These are phyloP conservation scores for Penicillium ochrochloron DNA, from an alignment of 495 filamentous ascomycete genomes.

Conservation along the genomic window DNA sequence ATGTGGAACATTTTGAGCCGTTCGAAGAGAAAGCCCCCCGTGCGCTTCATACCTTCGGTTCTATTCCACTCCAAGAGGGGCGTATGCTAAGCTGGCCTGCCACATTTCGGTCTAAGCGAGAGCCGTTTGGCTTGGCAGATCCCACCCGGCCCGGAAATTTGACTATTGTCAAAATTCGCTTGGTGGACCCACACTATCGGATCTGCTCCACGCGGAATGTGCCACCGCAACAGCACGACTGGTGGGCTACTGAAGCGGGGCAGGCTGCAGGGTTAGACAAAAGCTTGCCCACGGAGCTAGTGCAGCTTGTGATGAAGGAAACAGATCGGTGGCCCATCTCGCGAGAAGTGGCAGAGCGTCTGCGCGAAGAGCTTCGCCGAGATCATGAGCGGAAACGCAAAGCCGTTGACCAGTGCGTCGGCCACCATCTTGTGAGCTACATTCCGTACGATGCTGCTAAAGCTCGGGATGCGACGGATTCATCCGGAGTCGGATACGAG, in stretches of 20 bases:
- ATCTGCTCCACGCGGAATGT: conserved; percentile 19
- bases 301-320: neutral
- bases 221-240: neutral
- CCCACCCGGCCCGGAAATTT: neutral
- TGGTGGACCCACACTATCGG: conserved; percentile 16
- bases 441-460: neutral
- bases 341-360: neutral
- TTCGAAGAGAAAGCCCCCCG: neutral
- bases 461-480: neutral
- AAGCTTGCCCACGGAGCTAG: neutral
- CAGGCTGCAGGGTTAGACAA: neutral
- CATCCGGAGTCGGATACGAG: neutral
- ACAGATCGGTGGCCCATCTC: neutral
- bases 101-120: neutral
- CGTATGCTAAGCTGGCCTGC: neutral
- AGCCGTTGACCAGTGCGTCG: neutral
- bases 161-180: neutral
- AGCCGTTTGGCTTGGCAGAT: neutral
- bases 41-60: neutral
- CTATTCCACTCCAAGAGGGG: neutral
- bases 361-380: neutral
- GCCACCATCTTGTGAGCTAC: neutral
- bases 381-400: neutral
- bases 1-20: neutral
- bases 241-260: neutral